A percentile compares a stretch with the other conserved stretches of the same genome.
These are phyloP conservation scores for Penicillium olsonii DNA, from an alignment of 2,329 filamentous ascomycete genomes.

Conservation along the genomic window DNA sequence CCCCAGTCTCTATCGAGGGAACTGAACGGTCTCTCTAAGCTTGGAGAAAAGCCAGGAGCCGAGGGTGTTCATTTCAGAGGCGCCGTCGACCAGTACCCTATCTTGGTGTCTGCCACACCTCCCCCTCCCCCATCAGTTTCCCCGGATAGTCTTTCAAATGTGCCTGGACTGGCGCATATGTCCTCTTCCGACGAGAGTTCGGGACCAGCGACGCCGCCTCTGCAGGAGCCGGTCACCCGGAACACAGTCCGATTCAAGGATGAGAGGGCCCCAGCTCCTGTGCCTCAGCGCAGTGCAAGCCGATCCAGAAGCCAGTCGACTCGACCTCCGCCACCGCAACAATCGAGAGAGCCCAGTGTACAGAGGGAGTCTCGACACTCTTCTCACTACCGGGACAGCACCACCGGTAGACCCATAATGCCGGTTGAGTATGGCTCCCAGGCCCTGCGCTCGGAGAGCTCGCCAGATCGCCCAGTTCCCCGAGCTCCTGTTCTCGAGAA, in stretches of 20 bases:
- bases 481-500: slow-evolving; percentile 11
- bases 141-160: slow-evolving; percentile 15
- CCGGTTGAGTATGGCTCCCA: slow-evolving; percentile 12
- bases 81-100: slow-evolving; percentile 47
- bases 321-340: slow-evolving; percentile 4
- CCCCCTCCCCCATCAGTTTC: slow-evolving; percentile 13
- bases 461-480: slow-evolving; percentile 10
- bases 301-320: slow-evolving; percentile 11
- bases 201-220: slow-evolving; percentile 30
- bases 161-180: slow-evolving; percentile 23
- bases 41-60: slow-evolving; percentile 32
- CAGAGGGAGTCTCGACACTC: slow-evolving; percentile 6
- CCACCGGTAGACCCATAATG: neutral
- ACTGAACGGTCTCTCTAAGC: slow-evolving; percentile 32
- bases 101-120: slow-evolving; percentile 38
- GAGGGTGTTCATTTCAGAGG: slow-evolving; percentile 40
- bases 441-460: slow-evolving; percentile 1
- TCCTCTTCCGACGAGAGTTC: slow-evolving; percentile 33
- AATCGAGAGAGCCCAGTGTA: slow-evolving; percentile 2
- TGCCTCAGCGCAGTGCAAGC: slow-evolving; percentile 9
- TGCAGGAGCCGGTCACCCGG: slow-evolving; percentile 17
- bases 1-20: slow-evolving; percentile 44
- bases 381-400: slow-evolving; percentile 3
- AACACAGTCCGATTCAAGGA: slow-evolving; percentile 8
- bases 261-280: neutral